Base-by-base conservation (phyloP, 2,329 filamentous ascomycete genomes). In the Dothideomycetes sp. region DNA sequence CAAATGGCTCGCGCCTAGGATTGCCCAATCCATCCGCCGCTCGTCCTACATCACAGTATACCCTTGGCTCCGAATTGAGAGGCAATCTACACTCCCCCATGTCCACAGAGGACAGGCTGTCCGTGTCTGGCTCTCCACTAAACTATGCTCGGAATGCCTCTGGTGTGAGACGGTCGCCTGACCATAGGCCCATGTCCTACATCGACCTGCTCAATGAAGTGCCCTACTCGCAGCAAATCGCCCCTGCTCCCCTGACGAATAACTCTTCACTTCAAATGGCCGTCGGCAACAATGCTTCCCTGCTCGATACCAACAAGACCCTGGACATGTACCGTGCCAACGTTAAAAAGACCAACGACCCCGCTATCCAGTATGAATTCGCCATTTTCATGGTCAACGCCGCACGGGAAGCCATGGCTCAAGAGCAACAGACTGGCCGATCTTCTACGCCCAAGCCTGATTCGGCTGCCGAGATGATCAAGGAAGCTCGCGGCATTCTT, bases 251-350 rank as follows among this genome's bases (percentile, higher is more conserved):
- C 29, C 67, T 75, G 19, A 70, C 94, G 44, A 84, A 93, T 60
- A 95, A 96, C 56, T 78, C 82, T 9, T 74, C 82, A 46, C 66
- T 98, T 36, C 81, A 85, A 44, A 78, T 73, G 41, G 79, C 76
- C 12, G 79, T 98, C 17, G 91, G 91, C 33, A 82, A 77, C 55
- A 94, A 94, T 64, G 89, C 89, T 3, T 94, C 88, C 15, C 71
- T 98, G 10, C 73, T 98, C 19, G 88, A 86, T 54, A 81, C 85
- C 24, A 84, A 89, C 56, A 88, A 96, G 64, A 98, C 91, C 2
- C 74, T 98, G 36, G 88, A 96, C 40, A 95, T 96, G 89, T 98
- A 98, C 60, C 77, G 89, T 33, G 81, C 82, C 40, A 98, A 96
- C 55, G 85, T 95, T 43, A 96, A 95, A 66, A 98, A 98, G 68